Evolutionary conservation across 179 eudicot species (phyloP).

Genomic region (Nepenthes alata): DNA sequence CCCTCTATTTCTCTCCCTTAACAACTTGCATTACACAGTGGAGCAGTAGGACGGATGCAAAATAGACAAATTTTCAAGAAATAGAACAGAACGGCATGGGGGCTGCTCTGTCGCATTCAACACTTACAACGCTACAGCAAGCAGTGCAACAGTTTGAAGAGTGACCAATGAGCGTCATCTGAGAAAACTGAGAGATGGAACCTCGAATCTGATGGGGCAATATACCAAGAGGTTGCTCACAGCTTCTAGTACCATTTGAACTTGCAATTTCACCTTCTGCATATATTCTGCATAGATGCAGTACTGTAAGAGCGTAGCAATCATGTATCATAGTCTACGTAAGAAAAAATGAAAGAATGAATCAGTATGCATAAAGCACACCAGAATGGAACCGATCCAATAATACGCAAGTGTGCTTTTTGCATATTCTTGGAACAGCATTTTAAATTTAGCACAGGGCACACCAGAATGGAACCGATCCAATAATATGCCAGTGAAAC

Average conservation of each 20-base stretch:
- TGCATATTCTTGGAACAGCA: neutral
- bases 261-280: conserved; percentile 72
- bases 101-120: too few relatives aligned
- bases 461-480: neutral
- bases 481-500: neutral
- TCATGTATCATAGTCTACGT: neutral
- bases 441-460: neutral
- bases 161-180: conserved; percentile 89
- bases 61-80: too few relatives aligned
- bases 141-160: conserved; percentile 89
- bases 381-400: neutral
- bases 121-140: conserved; percentile 62
- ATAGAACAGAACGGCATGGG: too few relatives aligned
- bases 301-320: neutral
- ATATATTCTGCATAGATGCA: conserved; percentile 37
- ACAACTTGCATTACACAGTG: too few relatives aligned
- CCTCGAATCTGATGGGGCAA: conserved; percentile 93
- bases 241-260: conserved; percentile 28
- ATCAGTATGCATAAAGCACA: neutral
- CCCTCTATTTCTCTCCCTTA: too few relatives aligned
- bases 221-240: conserved; percentile 78
- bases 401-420: neutral
- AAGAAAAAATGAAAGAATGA: neutral
- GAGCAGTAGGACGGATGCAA: too few relatives aligned
- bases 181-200: conserved; percentile 78